phyloP scores from a whole-genome alignment of 1,284 basidiomycete genomes.

The Trametes polyzona region DNA sequence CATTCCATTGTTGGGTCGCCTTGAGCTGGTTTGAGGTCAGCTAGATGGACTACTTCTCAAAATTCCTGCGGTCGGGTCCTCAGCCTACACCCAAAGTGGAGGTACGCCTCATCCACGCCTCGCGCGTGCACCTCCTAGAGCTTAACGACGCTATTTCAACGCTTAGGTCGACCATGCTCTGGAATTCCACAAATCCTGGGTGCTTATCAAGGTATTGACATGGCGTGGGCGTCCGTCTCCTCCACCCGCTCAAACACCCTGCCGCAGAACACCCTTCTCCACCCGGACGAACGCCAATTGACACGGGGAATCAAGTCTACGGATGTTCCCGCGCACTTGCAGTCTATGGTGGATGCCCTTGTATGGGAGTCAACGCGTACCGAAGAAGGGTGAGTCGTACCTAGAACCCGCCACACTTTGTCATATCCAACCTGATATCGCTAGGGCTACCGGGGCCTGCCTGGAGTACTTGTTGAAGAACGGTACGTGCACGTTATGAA shows the following conservation, averaged over 20 bases:
- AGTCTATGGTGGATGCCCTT: slow-evolving; percentile 86
- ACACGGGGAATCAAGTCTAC: slow-evolving; percentile 83
- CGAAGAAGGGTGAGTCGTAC: slow-evolving; percentile 77
- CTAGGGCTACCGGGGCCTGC: slow-evolving; percentile 82
- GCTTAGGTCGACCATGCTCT: slow-evolving; percentile 53
- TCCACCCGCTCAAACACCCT: background rate
- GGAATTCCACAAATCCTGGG: slow-evolving; percentile 79
- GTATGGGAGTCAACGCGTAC: slow-evolving; percentile 84
- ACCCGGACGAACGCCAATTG: slow-evolving; percentile 84
- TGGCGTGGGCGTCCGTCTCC: background rate
- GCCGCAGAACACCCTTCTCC: slow-evolving; percentile 67
- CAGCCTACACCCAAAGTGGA: slow-evolving; percentile 55
- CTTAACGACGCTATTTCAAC: background rate
- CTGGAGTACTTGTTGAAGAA: slow-evolving; percentile 92
- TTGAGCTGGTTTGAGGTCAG: background rate
- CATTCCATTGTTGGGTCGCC: no score
- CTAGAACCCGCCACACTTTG: slow-evolving; percentile 10
- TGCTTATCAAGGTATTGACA: slow-evolving; percentile 61
- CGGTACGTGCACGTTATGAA: slow-evolving; percentile 46
- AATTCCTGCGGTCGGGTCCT: slow-evolving; percentile 64
- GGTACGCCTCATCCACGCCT: slow-evolving; percentile 25
- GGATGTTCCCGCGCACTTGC: slow-evolving; percentile 76
- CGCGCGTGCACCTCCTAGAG: background rate
- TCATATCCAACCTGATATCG: slow-evolving; percentile 4
- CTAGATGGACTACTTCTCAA: slow-evolving; percentile 82